These are phyloP conservation scores for Xylariales sp. DNA, from an alignment of 2,329 filamentous ascomycete species.

Conservation along the genomic window DNA sequence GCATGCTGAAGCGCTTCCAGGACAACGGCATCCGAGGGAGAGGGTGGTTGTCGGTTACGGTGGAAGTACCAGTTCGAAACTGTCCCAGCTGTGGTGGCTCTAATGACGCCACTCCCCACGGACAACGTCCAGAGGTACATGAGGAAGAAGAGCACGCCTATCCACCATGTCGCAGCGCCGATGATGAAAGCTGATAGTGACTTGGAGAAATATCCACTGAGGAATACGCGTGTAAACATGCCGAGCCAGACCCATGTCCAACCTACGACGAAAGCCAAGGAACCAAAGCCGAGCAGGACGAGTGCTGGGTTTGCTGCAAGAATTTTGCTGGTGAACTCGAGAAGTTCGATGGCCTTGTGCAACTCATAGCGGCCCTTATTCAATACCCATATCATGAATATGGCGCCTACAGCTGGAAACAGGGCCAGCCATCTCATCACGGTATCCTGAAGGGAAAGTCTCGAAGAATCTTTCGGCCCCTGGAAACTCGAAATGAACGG, in stretches of 20 bases:
- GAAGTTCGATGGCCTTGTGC: constrained; percentile 76
- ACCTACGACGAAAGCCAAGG: constrained; percentile 67
- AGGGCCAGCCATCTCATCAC: constrained; percentile 85
- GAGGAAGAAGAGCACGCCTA: constrained; percentile 85
- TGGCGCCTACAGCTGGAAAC: constrained; percentile 66
- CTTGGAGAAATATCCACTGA: constrained; percentile 78
- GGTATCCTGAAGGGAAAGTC: constrained; percentile 66
- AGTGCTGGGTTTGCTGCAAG: constrained; percentile 79
- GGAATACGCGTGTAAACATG: constrained; percentile 94
- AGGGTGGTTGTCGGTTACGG: constrained; percentile 72
- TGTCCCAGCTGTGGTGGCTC: constrained; percentile 86
- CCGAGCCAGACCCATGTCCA: constrained; percentile 97
- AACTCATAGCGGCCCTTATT: constrained; percentile 76
- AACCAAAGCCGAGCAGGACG: constrained; percentile 75
- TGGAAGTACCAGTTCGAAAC: constrained; percentile 99
- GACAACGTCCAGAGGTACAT: constrained; percentile 95
- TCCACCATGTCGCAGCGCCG: constrained; percentile 86
- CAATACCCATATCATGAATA: constrained; percentile 80
- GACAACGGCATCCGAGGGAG: constrained; percentile 76
- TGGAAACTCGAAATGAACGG: constrained; percentile 87
- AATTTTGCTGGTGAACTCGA: constrained; percentile 89
- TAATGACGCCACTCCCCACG: constrained; percentile 81
- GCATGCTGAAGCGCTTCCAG: constrained; percentile 78
- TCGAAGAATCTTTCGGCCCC: constrained; percentile 66
- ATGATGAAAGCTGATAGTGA: constrained; percentile 67